phyloP scores from a whole-genome alignment of 2,329 filamentous ascomycete genomes.

The Aspergillus pseudotamarii region DNA sequence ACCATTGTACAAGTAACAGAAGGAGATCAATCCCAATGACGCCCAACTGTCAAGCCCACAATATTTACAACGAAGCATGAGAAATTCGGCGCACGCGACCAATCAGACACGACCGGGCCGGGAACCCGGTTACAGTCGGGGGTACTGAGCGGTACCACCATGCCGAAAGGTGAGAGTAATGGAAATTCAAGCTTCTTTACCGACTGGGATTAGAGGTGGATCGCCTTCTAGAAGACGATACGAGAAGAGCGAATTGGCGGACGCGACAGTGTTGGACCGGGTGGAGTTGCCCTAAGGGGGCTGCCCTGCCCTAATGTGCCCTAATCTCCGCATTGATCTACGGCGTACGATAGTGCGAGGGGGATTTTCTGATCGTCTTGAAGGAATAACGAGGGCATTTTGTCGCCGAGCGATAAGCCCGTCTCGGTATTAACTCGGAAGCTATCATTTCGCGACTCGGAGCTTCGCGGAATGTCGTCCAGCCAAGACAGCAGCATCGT shows the following conservation, averaged over 20 bases:
- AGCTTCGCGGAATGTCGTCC: not conserved
- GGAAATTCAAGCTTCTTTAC: constrained; percentile 15
- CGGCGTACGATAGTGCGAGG: not conserved
- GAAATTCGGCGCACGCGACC: constrained; percentile 17
- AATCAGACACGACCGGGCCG: constrained; percentile 21
- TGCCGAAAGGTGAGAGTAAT: constrained; percentile 17
- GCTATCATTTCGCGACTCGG: not conserved
- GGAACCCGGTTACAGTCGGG: constrained; percentile 21
- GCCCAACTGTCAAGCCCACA: constrained; percentile 9
- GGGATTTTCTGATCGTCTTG: not conserved
- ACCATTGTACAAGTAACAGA: not conserved
- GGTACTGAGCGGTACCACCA: constrained; percentile 11
- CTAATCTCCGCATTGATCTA: constrained; percentile 13
- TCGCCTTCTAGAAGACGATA: constrained; percentile 16
- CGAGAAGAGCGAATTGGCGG: constrained; percentile 4
- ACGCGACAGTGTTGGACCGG: not conserved
- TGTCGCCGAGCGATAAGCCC: not conserved
- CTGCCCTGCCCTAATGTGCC: constrained; percentile 13
- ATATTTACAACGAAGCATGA: constrained; percentile 11
- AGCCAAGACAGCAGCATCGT: not conserved
- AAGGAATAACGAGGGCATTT: not conserved
- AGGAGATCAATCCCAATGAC: constrained; percentile 7
- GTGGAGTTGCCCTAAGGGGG: constrained; percentile 14
- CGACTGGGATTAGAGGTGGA: constrained; percentile 11
- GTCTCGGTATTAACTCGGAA: not conserved